Percentiles rank a stretch among this genome's conserved stretches.
phyloP scores from a whole-genome alignment of 768 basidiomycete genomes.

The Boletus huronensis region DNA sequence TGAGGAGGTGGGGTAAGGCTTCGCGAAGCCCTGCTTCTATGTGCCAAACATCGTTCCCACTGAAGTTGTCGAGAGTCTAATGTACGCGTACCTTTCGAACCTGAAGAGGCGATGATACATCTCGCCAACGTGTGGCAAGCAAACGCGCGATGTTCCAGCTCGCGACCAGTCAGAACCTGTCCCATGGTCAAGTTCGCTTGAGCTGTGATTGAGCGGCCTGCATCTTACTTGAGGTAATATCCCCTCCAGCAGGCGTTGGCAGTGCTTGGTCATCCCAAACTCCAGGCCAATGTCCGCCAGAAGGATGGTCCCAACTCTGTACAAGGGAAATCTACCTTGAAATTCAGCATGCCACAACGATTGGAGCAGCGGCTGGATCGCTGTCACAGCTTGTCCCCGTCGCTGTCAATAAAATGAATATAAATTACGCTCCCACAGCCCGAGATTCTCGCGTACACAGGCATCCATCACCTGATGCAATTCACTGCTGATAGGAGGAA shows the following conservation, averaged over 20 bases:
- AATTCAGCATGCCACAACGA: constrained; percentile 82
- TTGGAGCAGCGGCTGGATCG: constrained; percentile 64
- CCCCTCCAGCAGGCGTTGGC: constrained; percentile 64
- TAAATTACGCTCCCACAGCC: constrained; percentile 8
- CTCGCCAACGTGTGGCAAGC: constrained; percentile 72
- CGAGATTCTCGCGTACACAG: constrained; percentile 32
- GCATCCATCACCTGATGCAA: constrained; percentile 42
- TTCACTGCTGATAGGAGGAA: constrained; percentile 40
- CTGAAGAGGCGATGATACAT: constrained; percentile 62
- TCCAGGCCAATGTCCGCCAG: constrained; percentile 79
- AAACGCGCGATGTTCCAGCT: constrained; percentile 73
- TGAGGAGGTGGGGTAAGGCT: constrained; percentile 57
- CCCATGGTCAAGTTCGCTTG: background rate
- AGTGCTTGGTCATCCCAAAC: constrained; percentile 69
- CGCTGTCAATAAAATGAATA: constrained; percentile 40
- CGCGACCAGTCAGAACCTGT: constrained; percentile 67
- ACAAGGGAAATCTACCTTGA: constrained; percentile 60
- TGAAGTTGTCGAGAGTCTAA: background rate
- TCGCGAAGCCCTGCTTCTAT: constrained; percentile 42
- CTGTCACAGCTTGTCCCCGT: constrained; percentile 56
- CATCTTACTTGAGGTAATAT: constrained; percentile 71
- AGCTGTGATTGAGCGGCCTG: constrained; percentile 3
- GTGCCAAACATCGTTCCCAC: constrained; percentile 14
- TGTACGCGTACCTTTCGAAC: constrained; percentile 40
- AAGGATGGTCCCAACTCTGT: constrained; percentile 65